Conservation (phyloP, 192 early-diverging fungal species). For the Backusella sp. region DNA sequence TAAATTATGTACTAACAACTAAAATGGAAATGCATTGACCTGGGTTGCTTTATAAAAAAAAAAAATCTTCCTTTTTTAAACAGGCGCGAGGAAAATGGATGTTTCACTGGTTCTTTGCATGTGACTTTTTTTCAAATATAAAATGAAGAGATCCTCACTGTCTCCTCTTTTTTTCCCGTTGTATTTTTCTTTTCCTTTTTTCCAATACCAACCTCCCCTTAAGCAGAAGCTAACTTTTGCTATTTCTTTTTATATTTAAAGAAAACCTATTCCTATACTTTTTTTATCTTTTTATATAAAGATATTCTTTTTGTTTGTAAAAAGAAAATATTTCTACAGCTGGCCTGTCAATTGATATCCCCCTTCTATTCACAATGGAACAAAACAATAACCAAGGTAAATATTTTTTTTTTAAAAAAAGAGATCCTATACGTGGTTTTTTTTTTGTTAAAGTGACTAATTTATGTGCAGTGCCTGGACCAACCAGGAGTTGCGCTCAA, state of each 20-base stretch:
- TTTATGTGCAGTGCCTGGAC: conserved; percentile 1
- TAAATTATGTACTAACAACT: not conserved
- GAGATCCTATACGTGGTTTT: not conserved
- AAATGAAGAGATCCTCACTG: not conserved
- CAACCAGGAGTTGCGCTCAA: conserved; percentile 11
- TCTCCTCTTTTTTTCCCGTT: conserved; percentile 5
- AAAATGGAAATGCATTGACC: not conserved
- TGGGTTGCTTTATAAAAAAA: not conserved
- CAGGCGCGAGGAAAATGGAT: not conserved
- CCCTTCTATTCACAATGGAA: not conserved
- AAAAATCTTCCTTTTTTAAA: not conserved
- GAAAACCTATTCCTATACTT: not conserved
- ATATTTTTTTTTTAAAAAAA: not conserved
- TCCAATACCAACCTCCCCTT: not conserved
- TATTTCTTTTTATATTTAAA: not conserved
- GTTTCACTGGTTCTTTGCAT: not conserved
- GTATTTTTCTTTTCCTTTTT: conserved; percentile 7
- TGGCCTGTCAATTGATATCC: conserved; percentile 10
- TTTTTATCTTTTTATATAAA: conserved; percentile 1
- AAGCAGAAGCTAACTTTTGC: not conserved
- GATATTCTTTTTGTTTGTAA: not conserved
- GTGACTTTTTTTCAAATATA: conserved; percentile 8
- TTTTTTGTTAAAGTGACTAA: not conserved
- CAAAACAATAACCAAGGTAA: conserved; percentile 4
- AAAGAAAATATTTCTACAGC: conserved; percentile 5